Evolutionary conservation across 768 basidiomycete genomes (phyloP), one percentile per base, ranked within the genome.

Genomic region (Cytidiella melzeri): DNA sequence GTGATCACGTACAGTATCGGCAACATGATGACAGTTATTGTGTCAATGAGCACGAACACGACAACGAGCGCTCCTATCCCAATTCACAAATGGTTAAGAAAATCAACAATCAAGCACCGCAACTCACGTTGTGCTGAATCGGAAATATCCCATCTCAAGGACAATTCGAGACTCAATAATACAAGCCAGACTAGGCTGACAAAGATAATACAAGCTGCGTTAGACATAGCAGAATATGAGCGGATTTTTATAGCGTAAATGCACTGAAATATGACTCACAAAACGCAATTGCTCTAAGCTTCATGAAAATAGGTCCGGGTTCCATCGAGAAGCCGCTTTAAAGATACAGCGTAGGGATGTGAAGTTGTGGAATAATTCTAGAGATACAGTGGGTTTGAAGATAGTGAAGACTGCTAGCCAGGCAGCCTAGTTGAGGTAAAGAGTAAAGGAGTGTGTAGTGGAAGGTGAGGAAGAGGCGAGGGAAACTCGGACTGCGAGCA

Each of bases 111-210:
- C 19, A 26, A 39, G 26, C 47, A 12, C 7, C 12, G 21, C 12
- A 54, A 63, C 76, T 55, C 48, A 81, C 81, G 69, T 65, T 73
- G 74, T 24, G 72, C 62, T 24, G 39, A 36, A 51, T 72, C 71
- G n/a, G 73, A 64, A 41, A 66, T 54, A 28, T 69, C 69, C 75
- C 79, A 79, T 41, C 74, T 69, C 27, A 67, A 52, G 50, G 69
- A 81, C 2, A 73, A 55, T 45, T 74, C 67, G 10, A 79, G 58
- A 43, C 65, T 79, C 27, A 80, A 58, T 45, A 79, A 51, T 15
- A 72, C 61, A 27, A 70, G 67, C 75, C 77, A 81, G 37, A 77
- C 43, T 50, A 81, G 66, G 57, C 73, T 71, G 15, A 73, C 52
- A 47, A 74, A 37, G 30, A 69, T 64, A 30, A 75, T 72, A 47